These are phyloP conservation scores for Phaffia rhodozyma DNA, from an alignment of 1,284 basidiomycete genomes.

Conservation along the genomic window DNA sequence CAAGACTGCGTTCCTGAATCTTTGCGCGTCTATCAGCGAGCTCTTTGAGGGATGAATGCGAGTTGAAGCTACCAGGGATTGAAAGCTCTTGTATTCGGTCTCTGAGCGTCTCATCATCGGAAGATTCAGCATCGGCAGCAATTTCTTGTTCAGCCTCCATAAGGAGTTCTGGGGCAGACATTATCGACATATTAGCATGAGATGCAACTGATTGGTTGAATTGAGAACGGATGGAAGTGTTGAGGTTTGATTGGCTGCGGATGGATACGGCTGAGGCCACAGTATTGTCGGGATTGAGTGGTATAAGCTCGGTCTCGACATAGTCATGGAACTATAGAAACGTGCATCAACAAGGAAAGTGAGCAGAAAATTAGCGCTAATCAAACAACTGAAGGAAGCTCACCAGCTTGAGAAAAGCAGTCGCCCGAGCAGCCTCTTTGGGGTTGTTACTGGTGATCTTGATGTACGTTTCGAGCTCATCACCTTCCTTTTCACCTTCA, in stretches of 20 bases:
- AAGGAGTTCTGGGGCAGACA: conserved; percentile 14
- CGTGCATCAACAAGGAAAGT: neutral
- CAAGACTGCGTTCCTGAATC: no score
- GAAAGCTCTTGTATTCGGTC: conserved; percentile 3
- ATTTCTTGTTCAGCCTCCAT: conserved; percentile 18
- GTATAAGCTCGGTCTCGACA: neutral
- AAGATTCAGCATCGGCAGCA: neutral
- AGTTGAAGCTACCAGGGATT: conserved; percentile 11
- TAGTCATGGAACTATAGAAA: conserved; percentile 15
- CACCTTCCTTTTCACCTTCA: no score
- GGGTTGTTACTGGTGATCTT: conserved; percentile 15
- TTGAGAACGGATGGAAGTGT: neutral
- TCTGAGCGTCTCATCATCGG: neutral
- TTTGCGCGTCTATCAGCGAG: neutral
- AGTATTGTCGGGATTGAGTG: neutral
- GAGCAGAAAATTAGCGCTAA: neutral
- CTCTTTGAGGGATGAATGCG: neutral
- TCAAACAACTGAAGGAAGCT: neutral
- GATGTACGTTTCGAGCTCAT: conserved; percentile 5
- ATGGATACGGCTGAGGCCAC: neutral
- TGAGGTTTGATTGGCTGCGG: neutral
- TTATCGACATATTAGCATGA: neutral
- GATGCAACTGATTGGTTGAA: neutral
- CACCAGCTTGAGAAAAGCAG: conserved; percentile 17
- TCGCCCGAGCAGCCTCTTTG: conserved; percentile 14